Evolutionary conservation across 306 rosid genomes (phyloP), one percentile per base, ranked within the genome.

Genomic region (Cicer yamashitae): DNA sequence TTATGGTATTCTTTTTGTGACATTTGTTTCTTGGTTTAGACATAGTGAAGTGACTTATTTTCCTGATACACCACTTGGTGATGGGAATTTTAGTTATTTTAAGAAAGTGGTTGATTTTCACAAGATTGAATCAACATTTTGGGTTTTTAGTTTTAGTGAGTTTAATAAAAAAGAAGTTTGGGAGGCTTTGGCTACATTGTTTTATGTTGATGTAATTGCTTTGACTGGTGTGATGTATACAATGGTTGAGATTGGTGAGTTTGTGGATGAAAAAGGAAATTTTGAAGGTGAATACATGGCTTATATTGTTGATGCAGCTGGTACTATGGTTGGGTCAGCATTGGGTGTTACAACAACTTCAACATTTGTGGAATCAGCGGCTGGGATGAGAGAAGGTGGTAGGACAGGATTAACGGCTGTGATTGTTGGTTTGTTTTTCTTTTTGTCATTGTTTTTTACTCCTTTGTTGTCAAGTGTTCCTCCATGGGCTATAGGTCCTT

Each of bases 401-500:
- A 73, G 92, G 0, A 94, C 99, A 0, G 99, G 99, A 13, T 20
- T 94, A 52, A 94, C 99, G 0, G 97, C 98, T 0, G 82, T 90
- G 78, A 77, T 84, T 10, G 58, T 94, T 9, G 94, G 96, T 0
- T 53, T 86, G 0, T 94, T 89, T 70, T 94, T 94, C 83, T 85
- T 89, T 10, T 0, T 85, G 47, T 90, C 99, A 1, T 14, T 92
- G 85, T 92, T 94, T 47, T 90, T 94, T 69, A 82, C 89, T 46
- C 99, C 99, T 6, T 12, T 94, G 1, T 44, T 94, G 37, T 67
- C 96, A 0, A 92, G 97, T 69, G 97, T 94, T 64, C 99, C 99
- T 54, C 90, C 97, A 10, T 94, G 99, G 98, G 99, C 99, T 1
- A 79, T 89, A 9, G 99, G 99, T 8, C 96, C 99, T 48, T 92